Evolutionary conservation across 371 early-diverging fungal species (phyloP).

Genomic region (Quaeritorhiza haematococci): DNA sequence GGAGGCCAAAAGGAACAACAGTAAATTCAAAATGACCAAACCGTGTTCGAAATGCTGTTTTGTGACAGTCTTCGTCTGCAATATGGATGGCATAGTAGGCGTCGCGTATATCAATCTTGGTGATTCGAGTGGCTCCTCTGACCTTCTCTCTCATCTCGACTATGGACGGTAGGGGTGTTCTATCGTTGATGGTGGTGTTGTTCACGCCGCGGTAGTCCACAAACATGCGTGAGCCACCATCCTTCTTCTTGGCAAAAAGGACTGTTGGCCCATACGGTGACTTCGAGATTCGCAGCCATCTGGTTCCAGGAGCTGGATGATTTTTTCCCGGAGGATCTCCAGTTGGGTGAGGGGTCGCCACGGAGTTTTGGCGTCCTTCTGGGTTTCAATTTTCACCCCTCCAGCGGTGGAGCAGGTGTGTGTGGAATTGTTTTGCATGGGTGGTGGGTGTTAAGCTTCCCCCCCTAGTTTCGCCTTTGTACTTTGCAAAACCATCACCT

Average conservation of each 20-base stretch:
- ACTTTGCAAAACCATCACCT: no score
- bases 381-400: no score
- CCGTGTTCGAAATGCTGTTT: constrained; percentile 35
- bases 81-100: constrained; percentile 38
- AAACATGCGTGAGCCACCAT: constrained; percentile 37
- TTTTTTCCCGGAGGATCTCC: no score
- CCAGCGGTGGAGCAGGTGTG: no score
- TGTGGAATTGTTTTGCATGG: no score
- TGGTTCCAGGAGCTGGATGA: no score
- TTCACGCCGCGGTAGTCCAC: constrained; percentile 46
- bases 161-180: constrained; percentile 37
- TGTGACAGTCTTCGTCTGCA: constrained; percentile 29
- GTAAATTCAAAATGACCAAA: constrained; percentile 34
- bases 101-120: constrained; percentile 39
- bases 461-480: no score
- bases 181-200: constrained; percentile 28
- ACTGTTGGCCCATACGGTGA: no score
- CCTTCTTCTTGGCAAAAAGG: constrained; percentile 34
- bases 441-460: no score
- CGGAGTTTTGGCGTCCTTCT: no score
- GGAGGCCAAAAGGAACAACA: constrained; percentile 26
- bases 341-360: no score
- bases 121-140: constrained; percentile 28
- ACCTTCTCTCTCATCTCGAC: constrained; percentile 38
- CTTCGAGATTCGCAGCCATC: no score